Conservation (phyloP, 192 early-diverging fungal genomes). For the Coemansia sp. region DNA sequence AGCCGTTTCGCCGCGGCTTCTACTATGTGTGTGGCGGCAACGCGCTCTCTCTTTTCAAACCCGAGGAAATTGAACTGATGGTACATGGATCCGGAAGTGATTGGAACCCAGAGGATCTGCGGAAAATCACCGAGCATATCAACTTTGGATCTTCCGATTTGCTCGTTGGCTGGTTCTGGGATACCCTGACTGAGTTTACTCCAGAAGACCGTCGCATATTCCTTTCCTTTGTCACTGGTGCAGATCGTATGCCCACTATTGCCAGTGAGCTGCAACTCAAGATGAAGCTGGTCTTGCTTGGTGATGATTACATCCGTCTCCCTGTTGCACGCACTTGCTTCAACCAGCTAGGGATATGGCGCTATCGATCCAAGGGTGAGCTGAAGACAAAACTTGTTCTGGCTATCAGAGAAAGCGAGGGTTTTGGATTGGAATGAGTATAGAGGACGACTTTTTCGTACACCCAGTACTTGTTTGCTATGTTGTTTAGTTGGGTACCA, state of each 20-base stretch:
- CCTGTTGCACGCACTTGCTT: conserved; percentile 95
- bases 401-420: conserved; percentile 79
- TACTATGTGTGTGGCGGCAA: conserved; percentile 86
- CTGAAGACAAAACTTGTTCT: conserved; percentile 64
- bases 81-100: conserved; percentile 78
- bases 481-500: not conserved
- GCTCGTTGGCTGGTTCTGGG: conserved; percentile 76
- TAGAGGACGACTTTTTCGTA: conserved; percentile 2
- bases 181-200: conserved; percentile 67
- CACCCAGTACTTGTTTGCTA: not conserved
- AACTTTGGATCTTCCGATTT: conserved; percentile 41
- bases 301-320: conserved; percentile 62
- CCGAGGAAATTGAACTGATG: conserved; percentile 90
- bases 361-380: conserved; percentile 68
- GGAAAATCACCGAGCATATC: conserved; percentile 53
- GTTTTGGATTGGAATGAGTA: conserved; percentile 69
- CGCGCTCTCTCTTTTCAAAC: conserved; percentile 80
- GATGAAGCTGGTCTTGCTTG: conserved; percentile 72
- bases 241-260: conserved; percentile 87
- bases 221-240: conserved; percentile 87
- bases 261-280: conserved; percentile 51
- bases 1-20: conserved; percentile 83
- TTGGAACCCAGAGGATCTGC: conserved; percentile 32
- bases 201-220: conserved; percentile 68
- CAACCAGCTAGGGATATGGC: conserved; percentile 84